These are phyloP conservation scores for Cucurbita pepo DNA, from an alignment of 306 rosid species.

Conservation along the genomic window DNA sequence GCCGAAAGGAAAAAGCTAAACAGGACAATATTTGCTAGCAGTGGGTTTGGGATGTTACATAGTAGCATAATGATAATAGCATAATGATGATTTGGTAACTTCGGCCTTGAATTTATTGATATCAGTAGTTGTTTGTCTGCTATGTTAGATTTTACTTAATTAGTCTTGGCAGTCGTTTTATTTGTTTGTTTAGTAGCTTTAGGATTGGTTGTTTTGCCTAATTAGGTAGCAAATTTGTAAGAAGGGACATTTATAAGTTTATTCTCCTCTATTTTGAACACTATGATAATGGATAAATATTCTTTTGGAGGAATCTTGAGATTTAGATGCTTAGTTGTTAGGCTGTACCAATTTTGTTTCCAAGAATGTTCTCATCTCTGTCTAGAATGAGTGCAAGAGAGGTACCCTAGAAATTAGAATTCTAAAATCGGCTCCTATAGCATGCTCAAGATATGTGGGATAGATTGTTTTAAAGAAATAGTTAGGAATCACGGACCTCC, in stretches of 20 bases:
- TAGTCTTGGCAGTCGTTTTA: neutral
- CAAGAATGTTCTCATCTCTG: neutral
- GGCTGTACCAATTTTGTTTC: neutral
- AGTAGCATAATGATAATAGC: neutral
- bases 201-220: neutral
- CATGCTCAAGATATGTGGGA: neutral
- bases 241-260: neutral
- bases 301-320: neutral
- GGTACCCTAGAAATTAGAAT: neutral
- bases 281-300: neutral
- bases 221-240: neutral
- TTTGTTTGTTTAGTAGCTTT: neutral
- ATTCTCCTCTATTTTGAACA: neutral
- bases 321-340: neutral
- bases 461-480: neutral
- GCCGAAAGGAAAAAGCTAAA: too few relatives aligned
- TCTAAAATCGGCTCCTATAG: neutral
- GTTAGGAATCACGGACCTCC: too few relatives aligned
- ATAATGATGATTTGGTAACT: neutral
- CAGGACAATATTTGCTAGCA: too few relatives aligned
- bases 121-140: neutral
- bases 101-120: neutral
- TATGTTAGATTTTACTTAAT: neutral
- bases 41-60: neutral
- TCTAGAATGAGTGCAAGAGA: neutral